phyloP scores from a whole-genome alignment of 352 stramenopile species.

The Albugo laibachii region DNA sequence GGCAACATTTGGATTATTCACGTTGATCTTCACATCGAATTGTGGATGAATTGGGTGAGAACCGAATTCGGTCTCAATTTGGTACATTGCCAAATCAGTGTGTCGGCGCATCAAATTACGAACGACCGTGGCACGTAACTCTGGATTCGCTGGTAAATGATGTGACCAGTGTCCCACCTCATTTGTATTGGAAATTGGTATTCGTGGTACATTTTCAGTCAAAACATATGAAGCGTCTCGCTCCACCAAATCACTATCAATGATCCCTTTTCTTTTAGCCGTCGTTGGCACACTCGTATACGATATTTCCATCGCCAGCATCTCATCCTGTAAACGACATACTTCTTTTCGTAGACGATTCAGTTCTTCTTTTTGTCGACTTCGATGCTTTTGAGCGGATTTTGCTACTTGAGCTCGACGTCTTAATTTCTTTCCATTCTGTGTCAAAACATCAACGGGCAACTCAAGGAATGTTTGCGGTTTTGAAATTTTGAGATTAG shows the following conservation, averaged over 20 bases:
- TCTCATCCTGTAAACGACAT: slow-evolving; percentile 52
- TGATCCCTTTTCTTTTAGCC: slow-evolving; percentile 1
- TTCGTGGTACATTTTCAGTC: no score
- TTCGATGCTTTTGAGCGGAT: slow-evolving; percentile 59
- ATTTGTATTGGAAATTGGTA: no score
- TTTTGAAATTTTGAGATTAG: no score
- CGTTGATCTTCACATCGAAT: slow-evolving; percentile 70
- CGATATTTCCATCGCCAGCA: slow-evolving; percentile 34
- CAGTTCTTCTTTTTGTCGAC: slow-evolving; percentile 60
- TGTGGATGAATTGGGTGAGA: slow-evolving; percentile 24
- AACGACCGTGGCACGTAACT: slow-evolving; percentile 26
- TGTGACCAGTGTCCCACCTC: slow-evolving; percentile 33
- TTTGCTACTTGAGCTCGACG: slow-evolving; percentile 61
- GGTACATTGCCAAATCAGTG: slow-evolving; percentile 27
- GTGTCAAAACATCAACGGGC: slow-evolving; percentile 49
- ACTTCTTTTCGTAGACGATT: slow-evolving; percentile 48
- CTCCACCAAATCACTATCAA: neutral
- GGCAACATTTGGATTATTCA: slow-evolving; percentile 52
- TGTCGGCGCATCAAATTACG: slow-evolving; percentile 34
- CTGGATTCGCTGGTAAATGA: slow-evolving; percentile 32
- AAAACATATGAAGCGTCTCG: slow-evolving; percentile 1
- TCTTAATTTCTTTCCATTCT: slow-evolving; percentile 69
- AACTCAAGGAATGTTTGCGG: slow-evolving; percentile 53
- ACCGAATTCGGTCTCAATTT: slow-evolving; percentile 29
- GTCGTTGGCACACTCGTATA: slow-evolving; percentile 16